These are phyloP conservation scores for Ceratobasidium sp. DNA, from an alignment of 1,284 basidiomycete genomes.

Conservation along the genomic window DNA sequence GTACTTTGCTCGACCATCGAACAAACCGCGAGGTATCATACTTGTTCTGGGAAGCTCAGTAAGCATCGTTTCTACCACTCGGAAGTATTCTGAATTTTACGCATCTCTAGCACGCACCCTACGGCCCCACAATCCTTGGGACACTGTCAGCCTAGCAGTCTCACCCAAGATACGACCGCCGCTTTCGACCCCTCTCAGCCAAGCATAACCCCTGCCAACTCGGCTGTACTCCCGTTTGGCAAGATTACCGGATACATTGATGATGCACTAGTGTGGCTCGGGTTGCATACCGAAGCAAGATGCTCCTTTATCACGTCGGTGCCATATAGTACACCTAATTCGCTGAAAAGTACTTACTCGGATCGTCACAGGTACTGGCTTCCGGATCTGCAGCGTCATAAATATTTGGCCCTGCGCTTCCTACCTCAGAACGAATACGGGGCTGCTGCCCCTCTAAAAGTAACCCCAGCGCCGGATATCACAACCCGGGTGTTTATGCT, in stretches of 20 bases:
- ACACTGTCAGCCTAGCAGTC: background rate
- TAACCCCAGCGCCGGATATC: conserved; percentile 59
- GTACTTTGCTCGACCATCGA: conserved; percentile 51
- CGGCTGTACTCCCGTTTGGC: conserved; percentile 5
- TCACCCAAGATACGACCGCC: conserved; percentile 49
- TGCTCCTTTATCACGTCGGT: conserved; percentile 60
- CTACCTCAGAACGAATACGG: conserved; percentile 59
- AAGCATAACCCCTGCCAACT: background rate
- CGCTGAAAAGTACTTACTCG: conserved; percentile 47
- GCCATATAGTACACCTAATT: conserved; percentile 56
- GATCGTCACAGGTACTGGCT: conserved; percentile 57
- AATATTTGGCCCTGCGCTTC: conserved; percentile 60
- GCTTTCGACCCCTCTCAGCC: conserved; percentile 14
- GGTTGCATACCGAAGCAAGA: conserved; percentile 58
- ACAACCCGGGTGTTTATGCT: conserved; percentile 62
- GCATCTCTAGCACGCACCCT: too few species aligned
- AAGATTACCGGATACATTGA: conserved; percentile 55
- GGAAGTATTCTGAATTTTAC: too few species aligned
- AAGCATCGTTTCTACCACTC: conserved; percentile 16
- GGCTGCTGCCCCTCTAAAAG: conserved; percentile 55
- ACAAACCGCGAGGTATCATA: conserved; percentile 52
- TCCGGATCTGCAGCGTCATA: conserved; percentile 55
- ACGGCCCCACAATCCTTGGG: too few species aligned
- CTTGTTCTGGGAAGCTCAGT: conserved; percentile 56
- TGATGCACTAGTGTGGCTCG: conserved; percentile 53